Evolutionary conservation across 768 basidiomycete species (phyloP), one percentile per base, ranked within the genome.

Genomic region (Lyophyllum atratum): DNA sequence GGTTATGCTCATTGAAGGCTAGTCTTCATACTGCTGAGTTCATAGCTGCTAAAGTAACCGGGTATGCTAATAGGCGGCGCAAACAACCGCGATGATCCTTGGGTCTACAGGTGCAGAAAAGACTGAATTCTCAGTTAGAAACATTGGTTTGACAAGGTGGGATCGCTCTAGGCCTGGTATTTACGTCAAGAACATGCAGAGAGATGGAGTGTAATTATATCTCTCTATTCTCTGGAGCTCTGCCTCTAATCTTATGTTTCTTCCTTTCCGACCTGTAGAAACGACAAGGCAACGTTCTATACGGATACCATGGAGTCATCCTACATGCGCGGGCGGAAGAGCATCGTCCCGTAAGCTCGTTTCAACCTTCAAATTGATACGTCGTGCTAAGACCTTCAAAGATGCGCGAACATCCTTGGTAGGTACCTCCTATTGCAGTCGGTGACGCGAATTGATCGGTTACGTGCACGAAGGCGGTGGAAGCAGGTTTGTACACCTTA

Each of bases 211-310:
- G 86, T 87, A 70, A 60, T 84, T 66, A 10, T 15, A 10, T 3
- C 48, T 31, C 19, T n/a, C 21, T 14, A n/a, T 24, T 14, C 25
- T n/a, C 26, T 15, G 14, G 11, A n/a, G 19, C 8, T 2, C 1
- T 43, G 17, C 17, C 1, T 29, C 19, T 39, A 58, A 17, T 42
- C 8, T 25, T 25, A 50, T n/a, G n/a, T 33, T 48, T 10, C 43
- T 10, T 40, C 52, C 19, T 37, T 26, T 26, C 19, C 3, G 19
- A n/a, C n/a, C 28, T 49, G 55, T 33, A 87, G 86, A 63, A 89
- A 88, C 68, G 85, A 88, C 67, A 87, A 88, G 71, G 87, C 85
- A 1, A 89, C 82, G 6, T 89, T 89, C 73, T 89, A 89, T 70
- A 76, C 74, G 21, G 87, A 89, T 67, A 83, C 83, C 21, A 76